Evolutionary conservation across 2,329 filamentous ascomycete genomes (phyloP).

Genomic region (Aureobasidium sp.): DNA sequence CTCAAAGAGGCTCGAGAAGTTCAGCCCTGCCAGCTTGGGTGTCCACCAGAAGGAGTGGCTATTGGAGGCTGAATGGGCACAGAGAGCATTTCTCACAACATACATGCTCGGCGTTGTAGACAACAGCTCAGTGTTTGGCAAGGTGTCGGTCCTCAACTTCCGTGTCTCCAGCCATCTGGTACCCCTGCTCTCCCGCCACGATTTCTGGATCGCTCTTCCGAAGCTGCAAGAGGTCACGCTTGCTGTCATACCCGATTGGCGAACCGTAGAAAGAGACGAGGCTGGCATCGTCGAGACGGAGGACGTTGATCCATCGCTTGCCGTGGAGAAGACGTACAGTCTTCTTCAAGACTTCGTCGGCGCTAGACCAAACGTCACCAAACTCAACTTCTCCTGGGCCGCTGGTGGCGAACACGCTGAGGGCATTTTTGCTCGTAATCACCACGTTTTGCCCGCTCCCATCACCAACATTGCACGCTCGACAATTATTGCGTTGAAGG

Average conservation of each 20-base stretch:
- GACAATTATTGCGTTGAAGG: constrained; percentile 19
- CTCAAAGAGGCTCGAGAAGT: neutral
- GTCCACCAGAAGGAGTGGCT: constrained; percentile 62
- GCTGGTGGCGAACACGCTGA: constrained; percentile 61
- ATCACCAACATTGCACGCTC: constrained; percentile 29
- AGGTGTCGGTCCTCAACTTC: constrained; percentile 55
- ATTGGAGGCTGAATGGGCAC: constrained; percentile 61
- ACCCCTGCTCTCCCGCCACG: constrained; percentile 46
- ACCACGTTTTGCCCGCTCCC: constrained; percentile 56
- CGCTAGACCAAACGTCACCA: constrained; percentile 49
- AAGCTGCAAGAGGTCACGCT: constrained; percentile 50
- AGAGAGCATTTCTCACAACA: constrained; percentile 60
- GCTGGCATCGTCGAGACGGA: constrained; percentile 46
- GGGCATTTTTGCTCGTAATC: constrained; percentile 55
- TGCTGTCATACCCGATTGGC: constrained; percentile 60
- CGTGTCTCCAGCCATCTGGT: constrained; percentile 58
- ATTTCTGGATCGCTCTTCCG: constrained; percentile 57
- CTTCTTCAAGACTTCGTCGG: constrained; percentile 40
- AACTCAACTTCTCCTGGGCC: constrained; percentile 59
- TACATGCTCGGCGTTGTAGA: constrained; percentile 60
- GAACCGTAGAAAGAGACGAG: constrained; percentile 48
- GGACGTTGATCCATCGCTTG: constrained; percentile 45
- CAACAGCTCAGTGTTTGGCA: constrained; percentile 47
- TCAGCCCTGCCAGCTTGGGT: neutral
- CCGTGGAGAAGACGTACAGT: constrained; percentile 46